Evolutionary conservation across 2,329 filamentous ascomycete genomes (phyloP), one percentile per base, ranked within the genome.

Genomic region (Pezicula rhizophila): DNA sequence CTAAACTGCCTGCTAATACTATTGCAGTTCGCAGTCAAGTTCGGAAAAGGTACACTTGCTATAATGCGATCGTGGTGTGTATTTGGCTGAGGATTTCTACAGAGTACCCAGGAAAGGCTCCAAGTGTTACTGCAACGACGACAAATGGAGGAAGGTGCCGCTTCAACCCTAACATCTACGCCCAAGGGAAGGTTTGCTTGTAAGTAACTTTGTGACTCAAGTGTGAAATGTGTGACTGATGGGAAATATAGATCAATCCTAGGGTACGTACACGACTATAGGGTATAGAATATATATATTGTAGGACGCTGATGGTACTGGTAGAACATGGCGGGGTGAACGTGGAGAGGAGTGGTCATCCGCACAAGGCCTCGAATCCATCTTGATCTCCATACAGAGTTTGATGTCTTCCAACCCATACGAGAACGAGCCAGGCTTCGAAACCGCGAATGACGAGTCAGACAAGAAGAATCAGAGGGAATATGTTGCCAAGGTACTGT

Each of bases 101-200:
- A 89, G 90, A 96, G 3, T 99, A 99, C 62, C 93, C 93, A 5
- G 73, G 78, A 43, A 84, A 81, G 57, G 77, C 80, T 1, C 82
- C 82, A 2, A 55, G 59, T 12, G 81, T 85, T 23, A 80, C 75
- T 20, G 84, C 86, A 23, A 77, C 84, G 38, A 97, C 93, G 0
- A 99, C 92, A 1, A 96, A 97, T 64, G 75, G 77, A n/a, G 92
- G 92, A 10, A 77, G 85, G 51, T 90, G 85, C 63, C 84, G 93
- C 7, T 97, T 97, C 74, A 96, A 96, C 62, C 93, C 93, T 3
- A 99, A 99, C 64, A 96, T 99, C 52, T 99, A 99, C 64, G 77
- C 90, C 1, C 81, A 73, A 44, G 93, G 93, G 43, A 95, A 92
- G 69, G 91, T 99, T 49, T 99, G 93, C 72, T 69, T 99, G 81